Evolutionary conservation across 768 basidiomycete genomes (phyloP).

Genomic region (Boletus sp.): DNA sequence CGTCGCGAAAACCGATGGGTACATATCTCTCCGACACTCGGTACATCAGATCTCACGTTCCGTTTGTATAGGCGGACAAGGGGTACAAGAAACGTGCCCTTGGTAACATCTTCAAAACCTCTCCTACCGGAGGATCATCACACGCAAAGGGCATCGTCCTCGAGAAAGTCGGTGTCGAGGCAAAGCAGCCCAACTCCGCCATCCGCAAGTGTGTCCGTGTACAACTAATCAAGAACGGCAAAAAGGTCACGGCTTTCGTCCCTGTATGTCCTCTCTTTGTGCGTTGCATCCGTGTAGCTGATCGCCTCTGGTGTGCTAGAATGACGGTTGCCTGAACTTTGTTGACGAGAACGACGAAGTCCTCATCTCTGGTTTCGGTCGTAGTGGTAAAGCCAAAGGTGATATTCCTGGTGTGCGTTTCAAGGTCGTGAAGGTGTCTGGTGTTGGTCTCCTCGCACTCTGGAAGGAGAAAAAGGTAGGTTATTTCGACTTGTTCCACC

Average conservation of each 20-base stretch:
- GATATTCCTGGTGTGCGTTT: constrained; percentile 99
- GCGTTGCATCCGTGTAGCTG: neutral
- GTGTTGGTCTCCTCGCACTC: constrained; percentile 95
- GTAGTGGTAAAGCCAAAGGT: constrained; percentile 99
- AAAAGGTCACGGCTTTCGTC: constrained; percentile 99
- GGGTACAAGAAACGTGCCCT: constrained; percentile 99
- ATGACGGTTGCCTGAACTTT: constrained; percentile 97
- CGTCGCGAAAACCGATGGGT: constrained; percentile 98
- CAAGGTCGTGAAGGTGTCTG: constrained; percentile 99
- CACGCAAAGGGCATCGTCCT: constrained; percentile 99
- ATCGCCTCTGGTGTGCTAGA: constrained; percentile 43
- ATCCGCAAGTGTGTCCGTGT: constrained; percentile 99
- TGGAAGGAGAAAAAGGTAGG: constrained; percentile 99
- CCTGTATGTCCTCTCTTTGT: constrained; percentile 57
- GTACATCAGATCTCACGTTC: constrained; percentile 14
- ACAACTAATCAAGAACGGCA: constrained; percentile 99
- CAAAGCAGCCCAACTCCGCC: constrained; percentile 99
- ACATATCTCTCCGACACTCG: constrained; percentile 30
- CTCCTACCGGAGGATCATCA: constrained; percentile 97
- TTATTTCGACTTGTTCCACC: constrained; percentile 4
- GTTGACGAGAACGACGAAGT: constrained; percentile 99
- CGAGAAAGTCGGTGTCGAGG: constrained; percentile 99
- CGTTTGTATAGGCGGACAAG: constrained; percentile 79
- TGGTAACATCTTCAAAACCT: constrained; percentile 99
- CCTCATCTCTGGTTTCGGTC: constrained; percentile 99